These are phyloP conservation scores for Globisporangium iwayamae DNA, from an alignment of 352 stramenopile genomes.

Conservation along the genomic window DNA sequence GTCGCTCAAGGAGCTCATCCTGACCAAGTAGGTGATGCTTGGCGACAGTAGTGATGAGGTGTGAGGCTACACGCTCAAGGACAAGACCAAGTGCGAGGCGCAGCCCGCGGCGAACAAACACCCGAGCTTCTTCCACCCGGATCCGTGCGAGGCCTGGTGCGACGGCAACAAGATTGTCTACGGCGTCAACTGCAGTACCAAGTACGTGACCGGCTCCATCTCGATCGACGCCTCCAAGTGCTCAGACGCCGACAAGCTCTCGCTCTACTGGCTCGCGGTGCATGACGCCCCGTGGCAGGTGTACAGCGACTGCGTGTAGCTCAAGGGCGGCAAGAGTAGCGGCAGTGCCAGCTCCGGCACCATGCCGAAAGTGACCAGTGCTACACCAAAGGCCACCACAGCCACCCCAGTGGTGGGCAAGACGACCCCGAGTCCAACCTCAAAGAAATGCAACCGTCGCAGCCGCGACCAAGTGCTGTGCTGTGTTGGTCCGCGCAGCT, in stretches of 20 bases:
- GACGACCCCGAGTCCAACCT: not conserved
- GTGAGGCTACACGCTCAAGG: conserved; percentile 29
- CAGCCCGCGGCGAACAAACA: conserved; percentile 38
- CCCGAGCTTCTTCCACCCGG: conserved; percentile 51
- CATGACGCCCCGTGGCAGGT: conserved; percentile 56
- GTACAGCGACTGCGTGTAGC: conserved; percentile 60
- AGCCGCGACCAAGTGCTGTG: not conserved
- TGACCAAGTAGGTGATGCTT: conserved; percentile 25
- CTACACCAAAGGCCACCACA: conserved; percentile 9
- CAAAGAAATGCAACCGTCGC: conserved; percentile 5
- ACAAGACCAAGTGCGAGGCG: conserved; percentile 26
- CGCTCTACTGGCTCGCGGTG: conserved; percentile 57
- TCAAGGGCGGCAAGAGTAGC: conserved; percentile 15
- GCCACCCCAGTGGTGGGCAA: not conserved
- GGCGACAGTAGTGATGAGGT: conserved; percentile 13
- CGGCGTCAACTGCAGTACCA: conserved; percentile 42
- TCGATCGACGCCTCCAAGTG: conserved; percentile 41
- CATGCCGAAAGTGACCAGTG: conserved; percentile 7
- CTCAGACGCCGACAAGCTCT: conserved; percentile 20
- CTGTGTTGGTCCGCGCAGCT: not conserved
- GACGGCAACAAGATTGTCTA: conserved; percentile 50
- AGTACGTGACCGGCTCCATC: conserved; percentile 32
- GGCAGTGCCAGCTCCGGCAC: conserved; percentile 1
- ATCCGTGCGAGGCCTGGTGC: conserved; percentile 60
- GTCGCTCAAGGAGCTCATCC: conserved; percentile 30